Evolutionary conservation across 1,284 basidiomycete genomes (phyloP), one percentile per base, ranked within the genome.

Genomic region (Pulveroboletus sp.): DNA sequence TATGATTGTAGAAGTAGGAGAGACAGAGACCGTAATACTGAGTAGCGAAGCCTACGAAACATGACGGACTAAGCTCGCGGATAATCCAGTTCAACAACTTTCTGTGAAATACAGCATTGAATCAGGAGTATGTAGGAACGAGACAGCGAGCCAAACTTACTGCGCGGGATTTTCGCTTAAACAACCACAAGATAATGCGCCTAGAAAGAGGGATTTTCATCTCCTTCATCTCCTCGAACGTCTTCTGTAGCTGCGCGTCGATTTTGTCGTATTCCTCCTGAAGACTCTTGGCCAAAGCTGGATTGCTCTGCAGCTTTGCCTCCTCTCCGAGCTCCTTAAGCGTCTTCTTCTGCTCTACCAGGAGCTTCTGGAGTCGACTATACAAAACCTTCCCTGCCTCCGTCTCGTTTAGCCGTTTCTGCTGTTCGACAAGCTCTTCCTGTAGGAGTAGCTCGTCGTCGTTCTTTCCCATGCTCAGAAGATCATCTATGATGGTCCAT

Each of bases 171-270:
- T 53, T 61, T n/a, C 40, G 18, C 9, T 43, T 24, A 39, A 33
- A 56, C 3, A 61, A 1, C 57, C 45, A 52, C 5, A 64, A 39
- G 12, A n/a, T 24, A 29, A 62, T 43, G 3, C 61, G 65, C 48
- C 63, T 58, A 3, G 18, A 15, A n/a, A 67, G 22, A 2, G 67
- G 49, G 7, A 69, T 57, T 25, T 62, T 66, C 63, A 64, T 50
- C n/a, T 24, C 47, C 12, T 49, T 49, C 43, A 66, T 58, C 18
- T 61, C 51, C 18, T 65, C 52, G 12, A 63, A 62, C 9, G 61
- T 65, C 45, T 39, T 45, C 29, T 55, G 63, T 18, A 66, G 28
- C n/a, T 51, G 52, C 0, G 14, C 6, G 8, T 55, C 54, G 12
- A 54, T 31, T n/a, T 45, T 64, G 2, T 58, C 40, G n/a, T 47